Evolutionary conservation across 495 filamentous ascomycete genomes (phyloP).

Genomic region (Talaromyces borbonicus): DNA sequence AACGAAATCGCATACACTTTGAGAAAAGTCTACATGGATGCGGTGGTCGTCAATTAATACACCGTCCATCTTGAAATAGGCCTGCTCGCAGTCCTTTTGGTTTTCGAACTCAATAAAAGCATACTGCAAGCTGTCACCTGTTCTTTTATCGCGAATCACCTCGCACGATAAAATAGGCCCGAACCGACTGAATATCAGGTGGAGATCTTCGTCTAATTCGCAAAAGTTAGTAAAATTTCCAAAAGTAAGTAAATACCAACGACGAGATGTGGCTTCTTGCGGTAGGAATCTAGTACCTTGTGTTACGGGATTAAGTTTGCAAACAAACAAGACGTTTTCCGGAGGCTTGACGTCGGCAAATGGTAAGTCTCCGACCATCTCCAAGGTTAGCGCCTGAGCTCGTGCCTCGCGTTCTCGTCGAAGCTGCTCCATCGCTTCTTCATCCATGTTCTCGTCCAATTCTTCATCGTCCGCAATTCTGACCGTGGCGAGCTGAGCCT

Average conservation of each 20-base stretch:
- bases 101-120: conserved; percentile 96
- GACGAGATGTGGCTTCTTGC: neutral
- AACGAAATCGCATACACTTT: conserved; percentile 55
- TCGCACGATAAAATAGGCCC: conserved; percentile 93
- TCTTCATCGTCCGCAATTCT: conserved; percentile 86
- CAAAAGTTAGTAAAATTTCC: conserved; percentile 11
- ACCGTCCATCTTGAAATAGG: conserved; percentile 97
- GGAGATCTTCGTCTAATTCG: conserved; percentile 72
- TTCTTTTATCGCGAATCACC: conserved; percentile 89
- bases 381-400: conserved; percentile 87
- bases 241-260: too few species aligned
- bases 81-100: conserved; percentile 84
- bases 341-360: conserved; percentile 97
- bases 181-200: conserved; percentile 94
- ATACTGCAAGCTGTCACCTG: conserved; percentile 91
- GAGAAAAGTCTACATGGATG: conserved; percentile 97
- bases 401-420: conserved; percentile 85
- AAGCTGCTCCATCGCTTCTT: conserved; percentile 65
- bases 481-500: conserved; percentile 81
- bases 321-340: conserved; percentile 95
- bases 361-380: conserved; percentile 96
- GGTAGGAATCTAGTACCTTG: conserved; percentile 40
- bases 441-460: conserved; percentile 64
- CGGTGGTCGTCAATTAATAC: conserved; percentile 95
- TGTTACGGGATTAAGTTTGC: conserved; percentile 96